Evolutionary conservation across 345 rosid genomes (phyloP).

Genomic region (Camelina sativa): DNA sequence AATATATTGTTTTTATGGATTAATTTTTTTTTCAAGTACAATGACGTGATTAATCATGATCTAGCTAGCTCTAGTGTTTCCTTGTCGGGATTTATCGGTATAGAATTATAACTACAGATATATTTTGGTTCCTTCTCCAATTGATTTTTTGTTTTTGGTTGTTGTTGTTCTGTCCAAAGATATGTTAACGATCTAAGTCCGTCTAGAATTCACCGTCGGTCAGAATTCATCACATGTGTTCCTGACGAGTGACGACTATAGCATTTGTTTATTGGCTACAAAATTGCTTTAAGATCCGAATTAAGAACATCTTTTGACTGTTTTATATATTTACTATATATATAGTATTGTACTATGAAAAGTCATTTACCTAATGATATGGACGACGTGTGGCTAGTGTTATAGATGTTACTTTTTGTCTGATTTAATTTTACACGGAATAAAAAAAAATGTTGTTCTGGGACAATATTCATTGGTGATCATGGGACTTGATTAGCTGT

Average conservation of each 20-base stretch:
- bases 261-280: slow-evolving; percentile 16
- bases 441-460: slow-evolving; percentile 10
- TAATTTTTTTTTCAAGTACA: slow-evolving; percentile 9
- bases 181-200: slow-evolving; percentile 6
- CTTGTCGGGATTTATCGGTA: slow-evolving; percentile 43
- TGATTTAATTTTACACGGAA: slow-evolving; percentile 6
- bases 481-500: slow-evolving; percentile 37
- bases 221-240: slow-evolving; percentile 11
- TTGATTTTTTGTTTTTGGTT: not conserved
- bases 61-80: slow-evolving; percentile 44
- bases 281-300: slow-evolving; percentile 9
- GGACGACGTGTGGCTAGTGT: slow-evolving; percentile 39
- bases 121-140: slow-evolving; percentile 40
- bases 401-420: slow-evolving; percentile 43
- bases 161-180: slow-evolving; percentile 24
- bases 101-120: slow-evolving; percentile 40
- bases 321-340: not conserved
- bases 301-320: not conserved
- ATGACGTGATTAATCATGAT: slow-evolving; percentile 39
- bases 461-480: slow-evolving; percentile 10
- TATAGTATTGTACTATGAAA: not conserved
- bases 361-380: slow-evolving; percentile 31
- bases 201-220: slow-evolving; percentile 21
- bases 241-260: slow-evolving; percentile 24
- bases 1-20: not conserved